Evolutionary conservation across 2,329 filamentous ascomycete species (phyloP).

Genomic region (Elsinoe australis): DNA sequence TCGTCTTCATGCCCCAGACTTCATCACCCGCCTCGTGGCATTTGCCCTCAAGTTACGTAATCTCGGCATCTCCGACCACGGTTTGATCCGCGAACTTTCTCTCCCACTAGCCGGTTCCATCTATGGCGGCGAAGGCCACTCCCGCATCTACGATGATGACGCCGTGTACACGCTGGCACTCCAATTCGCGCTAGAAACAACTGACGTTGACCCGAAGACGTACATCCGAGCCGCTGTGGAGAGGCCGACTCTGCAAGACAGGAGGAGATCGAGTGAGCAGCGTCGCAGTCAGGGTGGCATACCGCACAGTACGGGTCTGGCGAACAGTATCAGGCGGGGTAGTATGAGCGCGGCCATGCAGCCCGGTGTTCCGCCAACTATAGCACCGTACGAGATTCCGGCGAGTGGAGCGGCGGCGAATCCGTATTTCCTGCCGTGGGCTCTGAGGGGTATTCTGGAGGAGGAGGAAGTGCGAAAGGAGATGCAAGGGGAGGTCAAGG

Average conservation of each 20-base stretch:
- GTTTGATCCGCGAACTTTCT: constrained; percentile 82
- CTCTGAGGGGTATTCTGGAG: constrained; percentile 86
- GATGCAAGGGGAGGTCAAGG: constrained; percentile 65
- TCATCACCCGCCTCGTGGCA: constrained; percentile 84
- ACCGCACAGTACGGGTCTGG: constrained; percentile 26
- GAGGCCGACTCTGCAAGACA: constrained; percentile 22
- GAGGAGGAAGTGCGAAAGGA: constrained; percentile 84
- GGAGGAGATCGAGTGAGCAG: constrained; percentile 20
- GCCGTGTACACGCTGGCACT: constrained; percentile 64
- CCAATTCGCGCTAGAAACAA: constrained; percentile 42
- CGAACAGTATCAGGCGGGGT: constrained; percentile 31
- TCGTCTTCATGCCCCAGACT: constrained; percentile 83
- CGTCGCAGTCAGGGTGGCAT: constrained; percentile 25
- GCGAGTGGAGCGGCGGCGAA: constrained; percentile 49
- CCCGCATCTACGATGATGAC: constrained; percentile 81
- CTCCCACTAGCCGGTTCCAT: constrained; percentile 81
- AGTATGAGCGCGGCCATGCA: constrained; percentile 23
- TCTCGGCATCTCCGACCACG: constrained; percentile 85
- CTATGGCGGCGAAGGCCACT: constrained; percentile 89
- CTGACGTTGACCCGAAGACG: constrained; percentile 25
- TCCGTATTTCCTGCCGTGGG: constrained; percentile 88
- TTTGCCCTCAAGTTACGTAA: constrained; percentile 93
- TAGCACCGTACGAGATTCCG: constrained; percentile 36
- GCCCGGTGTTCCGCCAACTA: constrained; percentile 28
- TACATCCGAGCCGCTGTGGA: constrained; percentile 15